A percentile compares a stretch with the other conserved stretches of the same genome.
Conservation (phyloP, 805 yeast genomes). For the Pichia thaimueangensis region DNA sequence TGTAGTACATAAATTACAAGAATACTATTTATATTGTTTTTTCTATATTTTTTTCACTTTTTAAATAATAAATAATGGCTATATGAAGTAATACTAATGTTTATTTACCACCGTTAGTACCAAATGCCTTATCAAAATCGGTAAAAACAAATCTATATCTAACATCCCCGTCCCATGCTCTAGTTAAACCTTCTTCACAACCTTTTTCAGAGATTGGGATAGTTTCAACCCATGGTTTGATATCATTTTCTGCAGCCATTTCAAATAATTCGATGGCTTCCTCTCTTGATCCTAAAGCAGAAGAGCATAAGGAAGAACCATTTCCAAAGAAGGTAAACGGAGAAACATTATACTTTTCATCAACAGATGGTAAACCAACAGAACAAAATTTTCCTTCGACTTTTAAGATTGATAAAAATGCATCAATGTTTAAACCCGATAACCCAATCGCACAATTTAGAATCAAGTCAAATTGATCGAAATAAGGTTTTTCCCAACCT, state of each 20-base stretch:
- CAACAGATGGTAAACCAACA: slow-evolving; percentile 41
- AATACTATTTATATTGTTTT: too few species aligned
- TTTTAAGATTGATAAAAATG: slow-evolving; percentile 29
- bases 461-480: slow-evolving; percentile 34
- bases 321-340: slow-evolving; percentile 47
- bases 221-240: slow-evolving; percentile 47
- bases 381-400: slow-evolving; percentile 38
- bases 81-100: too few species aligned
- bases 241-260: slow-evolving; percentile 38
- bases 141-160: slow-evolving; percentile 49
- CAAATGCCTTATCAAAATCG: slow-evolving; percentile 41
- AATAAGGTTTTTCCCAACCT: slow-evolving; percentile 34
- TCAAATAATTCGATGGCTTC: slow-evolving; percentile 42
- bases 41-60: too few species aligned
- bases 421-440: slow-evolving; percentile 31
- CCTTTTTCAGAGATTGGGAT: slow-evolving; percentile 40
- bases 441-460: slow-evolving; percentile 38
- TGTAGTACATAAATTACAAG: too few species aligned
- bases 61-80: too few species aligned
- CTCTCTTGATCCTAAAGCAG: slow-evolving; percentile 41
- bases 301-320: slow-evolving; percentile 39
- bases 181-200: slow-evolving; percentile 37
- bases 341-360: slow-evolving; percentile 36
- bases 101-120: slow-evolving; percentile 16
- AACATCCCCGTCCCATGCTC: slow-evolving; percentile 41